phyloP scores from a whole-genome alignment of 768 basidiomycete genomes.

The Boletus tomentosulus region DNA sequence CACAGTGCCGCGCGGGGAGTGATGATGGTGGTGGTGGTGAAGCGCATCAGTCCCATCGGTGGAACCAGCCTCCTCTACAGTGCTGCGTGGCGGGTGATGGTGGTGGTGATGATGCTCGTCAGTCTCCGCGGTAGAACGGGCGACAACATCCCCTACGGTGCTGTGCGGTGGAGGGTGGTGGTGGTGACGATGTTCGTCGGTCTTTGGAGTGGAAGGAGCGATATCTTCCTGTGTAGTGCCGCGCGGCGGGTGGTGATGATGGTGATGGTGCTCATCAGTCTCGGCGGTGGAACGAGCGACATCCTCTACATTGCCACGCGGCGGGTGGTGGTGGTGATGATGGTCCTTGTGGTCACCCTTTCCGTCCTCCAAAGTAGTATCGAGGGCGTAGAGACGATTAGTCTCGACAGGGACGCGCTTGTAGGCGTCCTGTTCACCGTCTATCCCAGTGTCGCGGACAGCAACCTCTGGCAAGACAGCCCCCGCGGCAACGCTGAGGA shows the following conservation, averaged over 20 bases:
- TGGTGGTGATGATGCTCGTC: background rate
- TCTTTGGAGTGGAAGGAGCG: no score
- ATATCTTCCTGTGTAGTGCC: no score
- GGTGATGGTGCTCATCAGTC: background rate
- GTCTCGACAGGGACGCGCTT: no score
- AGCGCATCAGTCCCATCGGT: background rate
- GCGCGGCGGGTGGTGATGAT: background rate
- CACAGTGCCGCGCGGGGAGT: background rate
- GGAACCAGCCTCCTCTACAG: background rate
- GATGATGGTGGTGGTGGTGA: background rate
- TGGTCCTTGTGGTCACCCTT: background rate
- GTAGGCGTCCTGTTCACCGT: background rate
- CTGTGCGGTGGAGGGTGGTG: background rate
- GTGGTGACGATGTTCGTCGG: background rate
- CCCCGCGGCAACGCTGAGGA: conserved; percentile 1
- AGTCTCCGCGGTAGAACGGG: background rate
- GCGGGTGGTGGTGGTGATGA: background rate
- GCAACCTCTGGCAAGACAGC: background rate
- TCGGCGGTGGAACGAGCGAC: background rate
- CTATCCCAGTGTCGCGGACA: background rate
- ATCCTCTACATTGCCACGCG: background rate
- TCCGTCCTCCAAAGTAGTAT: no score
- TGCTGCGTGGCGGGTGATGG: background rate
- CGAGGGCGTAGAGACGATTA: no score
- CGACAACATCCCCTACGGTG: background rate